phyloP scores from a whole-genome alignment of 1,139 yeast genomes.

The Blastobotrys illinoisensis region DNA sequence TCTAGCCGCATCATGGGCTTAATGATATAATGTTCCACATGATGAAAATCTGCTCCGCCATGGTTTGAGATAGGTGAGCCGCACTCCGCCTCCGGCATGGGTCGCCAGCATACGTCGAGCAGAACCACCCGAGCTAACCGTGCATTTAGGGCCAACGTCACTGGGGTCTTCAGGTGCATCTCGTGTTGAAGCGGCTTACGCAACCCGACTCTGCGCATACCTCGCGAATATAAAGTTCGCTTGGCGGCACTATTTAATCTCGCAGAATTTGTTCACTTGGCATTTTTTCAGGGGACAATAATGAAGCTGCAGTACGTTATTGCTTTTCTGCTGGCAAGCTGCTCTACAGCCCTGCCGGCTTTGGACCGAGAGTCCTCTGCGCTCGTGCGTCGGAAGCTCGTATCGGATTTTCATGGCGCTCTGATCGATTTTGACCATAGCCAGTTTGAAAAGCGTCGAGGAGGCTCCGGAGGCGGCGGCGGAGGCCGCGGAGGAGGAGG shows the following conservation, averaged over 20 bases:
- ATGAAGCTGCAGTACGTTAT: neutral
- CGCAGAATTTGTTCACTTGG: neutral
- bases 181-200: neutral
- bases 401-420: neutral
- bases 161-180: neutral
- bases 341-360: neutral
- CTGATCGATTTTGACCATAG: neutral
- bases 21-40: neutral
- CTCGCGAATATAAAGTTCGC: neutral
- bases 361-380: neutral
- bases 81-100: neutral
- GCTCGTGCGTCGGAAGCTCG: neutral
- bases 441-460: constrained; percentile 8
- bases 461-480: constrained; percentile 14
- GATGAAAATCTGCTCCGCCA: neutral
- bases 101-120: neutral
- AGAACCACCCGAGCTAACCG: neutral
- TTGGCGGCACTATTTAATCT: neutral
- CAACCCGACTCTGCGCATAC: neutral
- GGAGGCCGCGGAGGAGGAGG: constrained; percentile 13
- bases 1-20: neutral
- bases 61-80: neutral
- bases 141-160: neutral
- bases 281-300: neutral
- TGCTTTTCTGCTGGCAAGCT: neutral